Conservation (phyloP, 371 early-diverging fungal genomes). For the Zancudomyces culisetae region DNA sequence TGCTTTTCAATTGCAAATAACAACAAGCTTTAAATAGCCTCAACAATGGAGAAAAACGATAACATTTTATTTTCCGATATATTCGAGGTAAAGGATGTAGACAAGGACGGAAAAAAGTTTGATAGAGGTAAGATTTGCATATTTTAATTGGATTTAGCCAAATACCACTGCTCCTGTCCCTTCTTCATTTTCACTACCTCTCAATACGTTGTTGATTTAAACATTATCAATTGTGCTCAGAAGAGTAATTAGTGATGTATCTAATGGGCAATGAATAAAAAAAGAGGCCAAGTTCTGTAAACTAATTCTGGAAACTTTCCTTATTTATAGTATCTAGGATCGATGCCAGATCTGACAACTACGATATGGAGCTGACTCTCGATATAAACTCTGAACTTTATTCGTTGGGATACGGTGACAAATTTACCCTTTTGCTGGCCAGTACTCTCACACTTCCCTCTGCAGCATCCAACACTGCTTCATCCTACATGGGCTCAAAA, state of each 20-base stretch:
- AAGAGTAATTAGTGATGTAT: no score
- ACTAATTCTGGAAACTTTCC: no score
- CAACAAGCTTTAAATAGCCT: no score
- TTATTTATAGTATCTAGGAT: constrained; percentile 53
- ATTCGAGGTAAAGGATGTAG: constrained; percentile 71
- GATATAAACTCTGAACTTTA: constrained; percentile 89
- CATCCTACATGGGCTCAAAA: constrained; percentile 27
- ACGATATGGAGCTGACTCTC: constrained; percentile 72
- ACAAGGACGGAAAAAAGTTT: constrained; percentile 81
- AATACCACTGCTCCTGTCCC: not conserved
- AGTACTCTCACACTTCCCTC: constrained; percentile 41
- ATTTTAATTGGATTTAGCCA: not conserved
- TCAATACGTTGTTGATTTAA: no score
- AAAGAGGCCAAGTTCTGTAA: no score
- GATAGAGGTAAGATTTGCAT: constrained; percentile 31
- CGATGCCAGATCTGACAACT: constrained; percentile 61
- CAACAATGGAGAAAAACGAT: constrained; percentile 36
- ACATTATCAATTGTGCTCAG: not conserved
- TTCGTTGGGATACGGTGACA: constrained; percentile 63
- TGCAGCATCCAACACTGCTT: constrained; percentile 18
- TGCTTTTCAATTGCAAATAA: no score
- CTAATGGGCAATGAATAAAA: no score
- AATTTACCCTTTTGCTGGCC: constrained; percentile 63
- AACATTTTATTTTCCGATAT: constrained; percentile 66
- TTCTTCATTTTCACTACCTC: not conserved